phyloP scores from a whole-genome alignment of 169 alveolate genomes.

The Plasmodium inui region DNA sequence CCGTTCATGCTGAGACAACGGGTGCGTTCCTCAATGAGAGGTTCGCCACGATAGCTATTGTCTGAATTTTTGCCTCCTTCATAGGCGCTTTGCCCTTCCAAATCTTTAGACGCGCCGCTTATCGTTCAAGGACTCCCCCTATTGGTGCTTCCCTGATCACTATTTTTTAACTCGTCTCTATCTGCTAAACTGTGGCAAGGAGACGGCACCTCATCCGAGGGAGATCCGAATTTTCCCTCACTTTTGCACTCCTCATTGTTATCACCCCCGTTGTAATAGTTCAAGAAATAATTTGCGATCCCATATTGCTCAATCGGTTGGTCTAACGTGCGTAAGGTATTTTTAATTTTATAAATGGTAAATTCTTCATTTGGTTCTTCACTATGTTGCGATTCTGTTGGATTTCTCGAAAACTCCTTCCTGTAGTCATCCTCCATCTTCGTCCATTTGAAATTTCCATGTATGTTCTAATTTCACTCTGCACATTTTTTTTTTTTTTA shows the following conservation, averaged over 20 bases:
- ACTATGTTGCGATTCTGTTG: background rate
- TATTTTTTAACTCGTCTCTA: background rate
- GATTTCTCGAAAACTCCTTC: background rate
- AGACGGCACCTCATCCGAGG: background rate
- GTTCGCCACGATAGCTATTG: too few relatives aligned
- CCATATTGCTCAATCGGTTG: background rate
- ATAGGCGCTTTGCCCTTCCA: too few relatives aligned
- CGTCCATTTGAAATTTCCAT: background rate
- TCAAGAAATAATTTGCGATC: background rate
- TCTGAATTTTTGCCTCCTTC: too few relatives aligned
- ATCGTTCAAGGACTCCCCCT: too few relatives aligned
- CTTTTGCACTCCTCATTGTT: background rate
- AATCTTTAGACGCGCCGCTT: too few relatives aligned
- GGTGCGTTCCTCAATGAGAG: too few relatives aligned
- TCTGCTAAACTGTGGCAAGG: background rate
- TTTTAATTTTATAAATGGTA: constrained; percentile 10
- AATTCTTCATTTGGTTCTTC: background rate
- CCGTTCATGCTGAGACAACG: too few relatives aligned
- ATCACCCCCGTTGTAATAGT: background rate
- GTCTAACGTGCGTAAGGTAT: background rate
- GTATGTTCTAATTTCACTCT: background rate
- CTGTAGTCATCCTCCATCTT: background rate
- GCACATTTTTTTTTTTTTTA: background rate
- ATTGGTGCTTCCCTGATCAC: too few relatives aligned
- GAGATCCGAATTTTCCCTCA: background rate